Conservation (phyloP, 73 alveolate species). For the Blepharisma stoltei region DNA sequence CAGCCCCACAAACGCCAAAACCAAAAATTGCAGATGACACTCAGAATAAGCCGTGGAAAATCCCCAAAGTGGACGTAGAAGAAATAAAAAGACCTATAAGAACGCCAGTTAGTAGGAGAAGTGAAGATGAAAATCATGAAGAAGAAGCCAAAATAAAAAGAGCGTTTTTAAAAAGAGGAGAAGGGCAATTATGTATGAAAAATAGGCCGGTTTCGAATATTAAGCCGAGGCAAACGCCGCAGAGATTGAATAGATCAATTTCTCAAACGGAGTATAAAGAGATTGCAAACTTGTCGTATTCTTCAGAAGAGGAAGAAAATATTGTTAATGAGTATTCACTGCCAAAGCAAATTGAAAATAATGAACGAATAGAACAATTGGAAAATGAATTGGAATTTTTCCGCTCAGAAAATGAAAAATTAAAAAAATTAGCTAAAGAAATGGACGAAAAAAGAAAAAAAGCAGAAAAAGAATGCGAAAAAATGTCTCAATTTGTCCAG, state of each 20-base stretch:
- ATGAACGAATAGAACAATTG: too few relatives aligned
- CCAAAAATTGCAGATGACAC: background rate
- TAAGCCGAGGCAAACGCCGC: too few relatives aligned
- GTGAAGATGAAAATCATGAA: background rate
- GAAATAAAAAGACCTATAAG: background rate
- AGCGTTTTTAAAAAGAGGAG: slow-evolving; percentile 11
- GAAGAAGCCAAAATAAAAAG: background rate
- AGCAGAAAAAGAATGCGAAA: slow-evolving; percentile 51
- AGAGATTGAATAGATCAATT: too few relatives aligned
- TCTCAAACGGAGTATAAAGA: too few relatives aligned
- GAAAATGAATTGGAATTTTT: too few relatives aligned
- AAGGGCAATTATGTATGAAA: slow-evolving; percentile 6
- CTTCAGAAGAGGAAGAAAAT: too few relatives aligned
- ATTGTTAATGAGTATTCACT: too few relatives aligned
- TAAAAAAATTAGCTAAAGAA: background rate
- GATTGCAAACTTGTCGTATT: too few relatives aligned
- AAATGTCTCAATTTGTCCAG: slow-evolving; percentile 47
- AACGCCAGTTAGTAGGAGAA: background rate
- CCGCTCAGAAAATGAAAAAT: background rate
- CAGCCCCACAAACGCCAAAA: background rate
- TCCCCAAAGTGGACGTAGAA: background rate
- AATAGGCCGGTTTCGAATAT: background rate
- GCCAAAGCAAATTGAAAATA: too few relatives aligned
- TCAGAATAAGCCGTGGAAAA: background rate
- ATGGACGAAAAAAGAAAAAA: slow-evolving; percentile 14